Base-by-base conservation (phyloP, 768 basidiomycete genomes). In the Leccinum incarnatum region DNA sequence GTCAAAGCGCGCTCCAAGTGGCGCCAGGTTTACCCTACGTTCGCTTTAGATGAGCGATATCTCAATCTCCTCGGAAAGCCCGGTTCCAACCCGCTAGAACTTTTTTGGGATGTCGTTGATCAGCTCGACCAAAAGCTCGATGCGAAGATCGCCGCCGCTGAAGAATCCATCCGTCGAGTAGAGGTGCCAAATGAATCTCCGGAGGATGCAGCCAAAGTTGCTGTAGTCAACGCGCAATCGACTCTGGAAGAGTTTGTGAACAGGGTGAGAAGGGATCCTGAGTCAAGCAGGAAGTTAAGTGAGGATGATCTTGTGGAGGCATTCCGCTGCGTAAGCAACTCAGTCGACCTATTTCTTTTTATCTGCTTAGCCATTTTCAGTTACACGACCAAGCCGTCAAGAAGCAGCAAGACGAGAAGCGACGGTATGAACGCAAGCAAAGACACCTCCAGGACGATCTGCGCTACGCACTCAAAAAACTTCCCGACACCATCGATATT, bases 61-160 rank as follows among this genome's bases (percentile, higher is more conserved):
- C 79, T 88, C 46, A 80, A 83, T 60, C 85, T 98, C 74, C 85
- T 98, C 17, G 96, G 97, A 15, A 91, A 89, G 65, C 91, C 92
- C 8, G 97, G 97, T 14, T 96, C 94, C 2, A 95, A 91, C 64
- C 95, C 96, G 1, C 81, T 99, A 30, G 97, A 99, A 67, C 82
- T 98, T 4, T 98, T 97, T 75, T 97, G 95, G 93, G 96, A 98
- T 73, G 71, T 82, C 10, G 88, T 97, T 48, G 97, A 99, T 72
- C 80, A 78, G 45, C 80, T 97, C 3, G 95, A 94, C 67, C 91
- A 95, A 69, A 82, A 86, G 62, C 81, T 96, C 17, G 93, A 95
- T 60, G 81, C 81, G 19, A 91, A 91, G 68, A 86, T 91, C 17
- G 79, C 79, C n/a, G 67, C 83, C 30, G 84, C 89, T 3, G 86